Evolutionary conservation across 2,329 filamentous ascomycete species (phyloP).

Genomic region (Arthrobotrys musiformis): DNA sequence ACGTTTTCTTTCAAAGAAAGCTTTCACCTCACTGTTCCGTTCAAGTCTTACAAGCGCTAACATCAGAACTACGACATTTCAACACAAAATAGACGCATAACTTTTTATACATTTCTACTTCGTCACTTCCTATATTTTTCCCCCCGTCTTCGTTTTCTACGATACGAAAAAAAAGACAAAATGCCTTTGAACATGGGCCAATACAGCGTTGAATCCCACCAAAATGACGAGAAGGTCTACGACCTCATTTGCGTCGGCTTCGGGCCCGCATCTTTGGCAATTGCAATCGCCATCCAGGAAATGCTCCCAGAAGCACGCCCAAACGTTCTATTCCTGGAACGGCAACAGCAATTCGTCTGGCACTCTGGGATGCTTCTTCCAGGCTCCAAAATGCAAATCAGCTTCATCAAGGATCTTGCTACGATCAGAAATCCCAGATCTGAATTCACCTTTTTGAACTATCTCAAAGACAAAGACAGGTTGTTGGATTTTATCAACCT

Average conservation of each 20-base stretch:
- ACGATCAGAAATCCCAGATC: slow-evolving; percentile 87
- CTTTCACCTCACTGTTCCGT: not conserved
- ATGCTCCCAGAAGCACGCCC: slow-evolving; percentile 70
- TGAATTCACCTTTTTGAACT: slow-evolving; percentile 95
- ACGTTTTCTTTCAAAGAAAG: not conserved
- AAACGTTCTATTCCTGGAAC: slow-evolving; percentile 87
- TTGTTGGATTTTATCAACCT: slow-evolving; percentile 92
- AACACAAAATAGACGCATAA: slow-evolving; percentile 23
- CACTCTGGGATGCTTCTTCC: slow-evolving; percentile 95
- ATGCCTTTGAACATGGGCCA: too few relatives aligned
- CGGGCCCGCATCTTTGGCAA: slow-evolving; percentile 87
- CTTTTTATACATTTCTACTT: slow-evolving; percentile 17
- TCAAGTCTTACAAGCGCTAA: not conserved
- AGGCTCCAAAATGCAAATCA: slow-evolving; percentile 96
- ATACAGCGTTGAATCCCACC: slow-evolving; percentile 32
- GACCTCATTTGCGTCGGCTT: slow-evolving; percentile 93
- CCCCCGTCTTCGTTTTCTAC: not conserved
- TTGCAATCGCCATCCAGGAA: slow-evolving; percentile 90
- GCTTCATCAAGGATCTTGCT: slow-evolving; percentile 94
- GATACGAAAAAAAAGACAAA: slow-evolving; percentile 10
- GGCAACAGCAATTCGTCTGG: slow-evolving; percentile 85
- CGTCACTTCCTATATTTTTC: not conserved
- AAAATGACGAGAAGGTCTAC: slow-evolving; percentile 68
- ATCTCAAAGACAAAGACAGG: slow-evolving; percentile 82
- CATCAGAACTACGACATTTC: slow-evolving; percentile 33